Conservation (phyloP, 768 basidiomycete genomes). For the Tephrocybe rancida region DNA sequence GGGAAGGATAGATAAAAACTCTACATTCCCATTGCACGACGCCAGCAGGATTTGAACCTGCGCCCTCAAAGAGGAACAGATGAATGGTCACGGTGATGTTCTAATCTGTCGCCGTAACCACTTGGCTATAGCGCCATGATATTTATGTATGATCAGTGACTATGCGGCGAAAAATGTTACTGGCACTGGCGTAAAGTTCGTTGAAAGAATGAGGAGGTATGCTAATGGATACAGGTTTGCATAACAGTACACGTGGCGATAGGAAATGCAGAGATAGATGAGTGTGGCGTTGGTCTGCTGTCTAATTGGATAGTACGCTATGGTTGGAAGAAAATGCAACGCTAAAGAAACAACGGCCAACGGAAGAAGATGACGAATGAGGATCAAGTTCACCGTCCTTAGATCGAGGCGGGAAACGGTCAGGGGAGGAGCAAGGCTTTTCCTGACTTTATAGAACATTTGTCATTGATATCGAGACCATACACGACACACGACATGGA, state of each 20-base stretch:
- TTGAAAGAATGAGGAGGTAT: neutral
- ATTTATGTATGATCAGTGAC: too few species aligned
- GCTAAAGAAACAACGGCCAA: neutral
- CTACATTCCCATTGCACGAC: slow-evolving; percentile 26
- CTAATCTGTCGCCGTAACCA: slow-evolving; percentile 81
- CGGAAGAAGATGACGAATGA: too few species aligned
- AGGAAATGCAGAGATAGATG: slow-evolving; percentile 10
- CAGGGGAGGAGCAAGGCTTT: too few species aligned
- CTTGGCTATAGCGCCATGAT: slow-evolving; percentile 77
- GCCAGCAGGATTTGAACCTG: slow-evolving; percentile 57
- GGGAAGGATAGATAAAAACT: too few species aligned
- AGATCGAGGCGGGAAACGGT: too few species aligned
- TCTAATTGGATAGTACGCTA: slow-evolving; percentile 5
- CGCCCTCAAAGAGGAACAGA: slow-evolving; percentile 49
- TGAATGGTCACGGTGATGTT: too few species aligned
- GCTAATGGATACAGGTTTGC: slow-evolving; percentile 9
- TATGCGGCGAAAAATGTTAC: too few species aligned
- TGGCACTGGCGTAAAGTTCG: neutral
- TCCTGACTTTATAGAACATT: too few species aligned
- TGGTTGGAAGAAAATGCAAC: neutral
- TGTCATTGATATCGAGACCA: too few species aligned
- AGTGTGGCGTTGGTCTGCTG: neutral
- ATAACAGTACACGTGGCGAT: slow-evolving; percentile 9
- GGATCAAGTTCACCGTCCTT: too few species aligned
- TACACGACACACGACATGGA: too few species aligned